These are phyloP conservation scores for Microdochium bolleyi DNA, from an alignment of 2,329 filamentous ascomycete genomes.

Conservation along the genomic window DNA sequence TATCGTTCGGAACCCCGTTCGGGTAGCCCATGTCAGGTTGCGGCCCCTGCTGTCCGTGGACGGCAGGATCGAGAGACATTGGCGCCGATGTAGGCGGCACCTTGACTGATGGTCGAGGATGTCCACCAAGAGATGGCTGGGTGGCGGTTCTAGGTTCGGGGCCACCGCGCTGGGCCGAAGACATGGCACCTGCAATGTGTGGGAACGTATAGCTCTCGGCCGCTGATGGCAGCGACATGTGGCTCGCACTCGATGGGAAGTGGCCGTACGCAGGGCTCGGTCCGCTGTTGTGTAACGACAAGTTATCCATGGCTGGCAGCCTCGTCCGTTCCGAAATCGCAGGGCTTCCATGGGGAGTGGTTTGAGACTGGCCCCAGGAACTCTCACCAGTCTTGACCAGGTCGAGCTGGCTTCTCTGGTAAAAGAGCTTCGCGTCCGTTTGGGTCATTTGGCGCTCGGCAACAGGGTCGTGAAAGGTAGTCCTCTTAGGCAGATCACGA, in stretches of 20 bases:
- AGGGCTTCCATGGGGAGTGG: conserved; percentile 39
- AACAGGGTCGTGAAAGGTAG: conserved; percentile 87
- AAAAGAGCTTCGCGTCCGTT: conserved; percentile 91
- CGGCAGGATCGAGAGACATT: conserved; percentile 2
- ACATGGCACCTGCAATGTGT: conserved; percentile 15
- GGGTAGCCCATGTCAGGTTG: conserved; percentile 32
- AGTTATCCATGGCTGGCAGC: conserved; percentile 1
- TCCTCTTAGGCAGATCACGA: conserved; percentile 58
- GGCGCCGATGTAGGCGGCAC: conserved; percentile 3
- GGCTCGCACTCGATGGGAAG: conserved; percentile 15
- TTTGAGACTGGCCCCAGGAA: conserved; percentile 27
- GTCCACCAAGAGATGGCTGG: conserved; percentile 16
- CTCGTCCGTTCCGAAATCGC: conserved; percentile 17
- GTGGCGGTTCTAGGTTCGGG: conserved; percentile 21
- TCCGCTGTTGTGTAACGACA: not conserved
- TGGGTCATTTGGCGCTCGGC: conserved; percentile 93
- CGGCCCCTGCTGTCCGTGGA: not conserved
- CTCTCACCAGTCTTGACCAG: conserved; percentile 26
- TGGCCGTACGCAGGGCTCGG: conserved; percentile 10
- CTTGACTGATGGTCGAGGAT: conserved; percentile 5
- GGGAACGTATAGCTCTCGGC: conserved; percentile 19
- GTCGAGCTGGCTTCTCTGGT: conserved; percentile 76
- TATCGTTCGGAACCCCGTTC: conserved; percentile 51
- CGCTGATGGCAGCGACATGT: conserved; percentile 14
- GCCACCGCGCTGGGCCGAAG: conserved; percentile 9